Evolutionary conservation across 176 grass and related monocot genomes (phyloP), one percentile per base, ranked within the genome.

Genomic region (Aegilops longissima): DNA sequence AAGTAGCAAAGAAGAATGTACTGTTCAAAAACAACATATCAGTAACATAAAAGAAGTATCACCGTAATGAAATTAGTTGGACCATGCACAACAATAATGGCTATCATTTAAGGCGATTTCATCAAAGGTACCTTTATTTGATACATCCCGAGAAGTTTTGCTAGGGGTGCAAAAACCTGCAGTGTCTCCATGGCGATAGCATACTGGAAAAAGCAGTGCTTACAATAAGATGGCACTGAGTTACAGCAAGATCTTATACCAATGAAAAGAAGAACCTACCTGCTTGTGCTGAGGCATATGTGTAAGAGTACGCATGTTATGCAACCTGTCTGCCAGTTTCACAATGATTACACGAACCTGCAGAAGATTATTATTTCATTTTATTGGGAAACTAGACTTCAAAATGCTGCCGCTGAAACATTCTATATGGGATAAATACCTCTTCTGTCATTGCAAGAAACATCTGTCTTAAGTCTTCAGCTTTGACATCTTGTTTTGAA

Each of bases 391-490:
- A 64, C 49, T 35, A 56, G 17, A 66, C 30, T 70, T 66, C 85
- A 86, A 72, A 42, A 70, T 78, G 29, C 68, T 80, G 44, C 27
- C 1, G 9, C n/a, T 69, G 35, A 65, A 82, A 92, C 18, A 83
- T 5, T 84, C 30, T 14, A 68, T 18, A 68, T 83, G 52, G 44
- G 30, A 66, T 66, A 75, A 66, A 24, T 61, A 98, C 97, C 93
- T 98, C 97, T 85, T 98, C 92, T 84, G 97, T 96, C 97, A 98
- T 98, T 62, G 97, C 90, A 96, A 98, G 97, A 90, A 98, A 98
- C 97, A 98, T 98, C 77, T 98, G 97, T 78, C 93, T 93, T 31
- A 98, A 85, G 80, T 98, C 97, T 90, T 98, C 90, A 79, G 97
- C 97, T 91, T 98, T 98, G 66, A 98, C 89, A 86, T 98, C 97